Evolutionary conservation across 2,329 filamentous ascomycete genomes (phyloP).

Genomic region (Venturiaceae sp.): DNA sequence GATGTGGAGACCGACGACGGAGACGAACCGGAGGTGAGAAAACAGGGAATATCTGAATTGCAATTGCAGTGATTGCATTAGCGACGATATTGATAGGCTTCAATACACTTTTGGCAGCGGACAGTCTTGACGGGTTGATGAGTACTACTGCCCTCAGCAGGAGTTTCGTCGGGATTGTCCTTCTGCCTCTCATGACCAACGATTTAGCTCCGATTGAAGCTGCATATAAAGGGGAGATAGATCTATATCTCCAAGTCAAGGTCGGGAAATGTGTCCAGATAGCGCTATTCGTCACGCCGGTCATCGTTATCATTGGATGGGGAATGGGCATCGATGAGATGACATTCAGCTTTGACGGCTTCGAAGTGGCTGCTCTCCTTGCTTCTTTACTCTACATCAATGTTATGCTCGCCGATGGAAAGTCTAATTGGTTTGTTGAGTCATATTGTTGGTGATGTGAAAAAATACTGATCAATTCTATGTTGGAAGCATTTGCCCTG

Average conservation of each 20-base stretch:
- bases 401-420: not conserved
- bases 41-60: not conserved
- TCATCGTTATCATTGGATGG: not conserved
- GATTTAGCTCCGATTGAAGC: not conserved
- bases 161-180: not conserved
- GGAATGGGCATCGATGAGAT: not conserved
- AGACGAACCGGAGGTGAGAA: not conserved
- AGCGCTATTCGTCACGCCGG: not conserved
- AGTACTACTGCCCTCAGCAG: not conserved
- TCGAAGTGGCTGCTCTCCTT: slow-evolving; percentile 18
- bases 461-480: not conserved
- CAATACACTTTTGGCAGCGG: not conserved
- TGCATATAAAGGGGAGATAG: not conserved
- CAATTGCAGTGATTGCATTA: not conserved
- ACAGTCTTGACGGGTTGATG: not conserved
- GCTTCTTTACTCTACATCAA: not conserved
- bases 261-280: not conserved
- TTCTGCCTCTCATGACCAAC: not conserved
- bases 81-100: not conserved
- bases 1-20: not conserved
- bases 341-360: slow-evolving; percentile 15
- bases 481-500: not conserved
- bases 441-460: not conserved
- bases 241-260: not conserved
- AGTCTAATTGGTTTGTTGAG: not conserved